These are phyloP conservation scores for Colletotrichum sp. DNA, from an alignment of 2,329 filamentous ascomycete genomes.

Conservation along the genomic window DNA sequence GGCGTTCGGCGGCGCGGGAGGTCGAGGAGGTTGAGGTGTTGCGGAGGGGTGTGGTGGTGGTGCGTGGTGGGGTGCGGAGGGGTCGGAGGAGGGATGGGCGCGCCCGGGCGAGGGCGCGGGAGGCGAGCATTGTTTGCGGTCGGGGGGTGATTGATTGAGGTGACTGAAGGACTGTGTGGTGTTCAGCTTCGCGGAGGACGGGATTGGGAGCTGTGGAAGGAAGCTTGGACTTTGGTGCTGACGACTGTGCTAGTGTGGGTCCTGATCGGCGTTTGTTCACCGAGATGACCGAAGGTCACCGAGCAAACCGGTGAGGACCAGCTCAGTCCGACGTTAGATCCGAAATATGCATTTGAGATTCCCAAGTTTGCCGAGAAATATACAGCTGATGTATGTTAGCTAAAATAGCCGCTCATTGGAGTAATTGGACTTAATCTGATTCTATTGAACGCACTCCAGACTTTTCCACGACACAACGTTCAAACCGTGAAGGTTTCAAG, in stretches of 20 bases:
- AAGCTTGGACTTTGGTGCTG: background rate
- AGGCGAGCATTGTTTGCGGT: too few species aligned
- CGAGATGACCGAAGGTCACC: background rate
- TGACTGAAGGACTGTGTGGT: background rate
- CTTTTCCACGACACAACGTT: too few species aligned
- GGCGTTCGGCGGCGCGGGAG: conserved; percentile 41
- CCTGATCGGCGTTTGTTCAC: background rate
- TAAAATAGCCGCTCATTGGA: too few species aligned
- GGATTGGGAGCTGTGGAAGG: background rate
- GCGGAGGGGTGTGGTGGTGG: background rate
- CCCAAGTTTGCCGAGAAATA: too few species aligned
- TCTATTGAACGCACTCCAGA: too few species aligned
- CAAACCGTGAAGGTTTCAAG: too few species aligned
- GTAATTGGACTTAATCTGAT: too few species aligned
- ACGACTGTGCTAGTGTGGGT: background rate
- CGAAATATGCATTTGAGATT: too few species aligned
- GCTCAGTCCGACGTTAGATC: too few species aligned
- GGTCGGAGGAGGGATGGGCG: background rate
- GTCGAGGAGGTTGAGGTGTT: conserved; percentile 24
- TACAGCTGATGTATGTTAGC: too few species aligned
- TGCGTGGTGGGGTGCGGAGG: background rate
- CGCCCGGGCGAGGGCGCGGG: background rate
- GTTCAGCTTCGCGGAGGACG: background rate
- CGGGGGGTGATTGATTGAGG: too few species aligned
- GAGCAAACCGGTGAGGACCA: background rate